Conservation (phyloP, 2,329 filamentous ascomycete genomes). For the Colletotrichum truncatum region DNA sequence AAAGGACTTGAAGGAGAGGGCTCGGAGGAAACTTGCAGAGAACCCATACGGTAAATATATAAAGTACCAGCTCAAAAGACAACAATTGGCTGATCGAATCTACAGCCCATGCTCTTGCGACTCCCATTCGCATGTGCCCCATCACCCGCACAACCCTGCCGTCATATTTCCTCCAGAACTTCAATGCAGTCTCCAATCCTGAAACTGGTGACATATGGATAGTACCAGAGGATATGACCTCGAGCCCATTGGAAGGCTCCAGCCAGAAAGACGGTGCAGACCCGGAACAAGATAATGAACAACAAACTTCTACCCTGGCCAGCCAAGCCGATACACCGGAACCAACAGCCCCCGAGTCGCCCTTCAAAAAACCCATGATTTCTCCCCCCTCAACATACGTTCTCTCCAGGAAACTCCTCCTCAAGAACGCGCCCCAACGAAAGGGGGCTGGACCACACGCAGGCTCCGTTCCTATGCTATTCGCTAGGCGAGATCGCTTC, state of each 20-base stretch:
- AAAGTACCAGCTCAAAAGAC: background rate
- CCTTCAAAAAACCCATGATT: background rate
- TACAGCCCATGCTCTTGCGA: conserved; percentile 69
- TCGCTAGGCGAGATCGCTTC: conserved; percentile 2
- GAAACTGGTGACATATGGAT: conserved; percentile 63
- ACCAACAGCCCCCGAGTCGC: background rate
- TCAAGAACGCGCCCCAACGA: conserved; percentile 33
- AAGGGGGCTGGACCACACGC: conserved; percentile 8
- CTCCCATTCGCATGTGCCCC: conserved; percentile 65
- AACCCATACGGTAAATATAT: conserved; percentile 70
- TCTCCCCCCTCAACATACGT: background rate
- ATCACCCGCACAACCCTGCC: conserved; percentile 62
- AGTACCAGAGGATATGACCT: conserved; percentile 51
- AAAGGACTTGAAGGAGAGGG: conserved; percentile 44
- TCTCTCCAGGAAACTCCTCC: conserved; percentile 26
- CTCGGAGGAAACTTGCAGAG: conserved; percentile 66
- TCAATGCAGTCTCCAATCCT: conserved; percentile 65
- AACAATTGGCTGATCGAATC: background rate
- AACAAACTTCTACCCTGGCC: background rate
- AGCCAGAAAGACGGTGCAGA: background rate
- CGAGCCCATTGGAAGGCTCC: background rate
- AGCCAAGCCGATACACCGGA: background rate
- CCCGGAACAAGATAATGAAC: too few relatives aligned
- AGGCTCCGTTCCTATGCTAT: conserved; percentile 18
- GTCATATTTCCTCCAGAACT: conserved; percentile 69